phyloP scores from a whole-genome alignment of 192 early-diverging fungal genomes.

The Dissophora ornata region DNA sequence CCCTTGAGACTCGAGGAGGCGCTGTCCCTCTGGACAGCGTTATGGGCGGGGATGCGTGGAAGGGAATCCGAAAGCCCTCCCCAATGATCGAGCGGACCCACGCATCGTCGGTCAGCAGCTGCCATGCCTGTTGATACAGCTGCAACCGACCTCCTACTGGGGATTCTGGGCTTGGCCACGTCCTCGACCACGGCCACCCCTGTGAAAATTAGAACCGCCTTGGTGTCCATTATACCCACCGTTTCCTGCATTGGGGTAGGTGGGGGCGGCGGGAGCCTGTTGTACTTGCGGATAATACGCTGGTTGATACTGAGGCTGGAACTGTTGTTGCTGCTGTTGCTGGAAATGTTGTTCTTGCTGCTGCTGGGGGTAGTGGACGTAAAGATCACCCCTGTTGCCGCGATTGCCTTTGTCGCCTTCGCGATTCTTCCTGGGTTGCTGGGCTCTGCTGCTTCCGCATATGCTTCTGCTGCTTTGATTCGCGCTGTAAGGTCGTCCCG shows the following conservation, averaged over 20 bases:
- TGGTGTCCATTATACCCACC: neutral
- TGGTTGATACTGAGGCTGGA: slow-evolving; percentile 9
- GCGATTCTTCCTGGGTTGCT: no score
- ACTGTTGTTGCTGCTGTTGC: neutral
- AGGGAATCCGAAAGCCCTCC: slow-evolving; percentile 26
- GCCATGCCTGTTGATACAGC: neutral
- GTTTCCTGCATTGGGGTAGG: no score
- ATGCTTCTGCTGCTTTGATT: no score
- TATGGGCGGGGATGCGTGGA: neutral
- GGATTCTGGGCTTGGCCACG: neutral
- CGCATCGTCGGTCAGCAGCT: neutral
- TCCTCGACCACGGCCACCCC: neutral
- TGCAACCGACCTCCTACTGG: slow-evolving; percentile 16
- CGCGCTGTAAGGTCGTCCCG: no score
- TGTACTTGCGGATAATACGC: neutral
- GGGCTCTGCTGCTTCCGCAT: no score
- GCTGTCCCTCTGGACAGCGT: neutral
- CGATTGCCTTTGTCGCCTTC: neutral
- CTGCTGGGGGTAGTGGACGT: neutral
- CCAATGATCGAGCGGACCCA: slow-evolving; percentile 20
- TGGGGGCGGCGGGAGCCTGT: neutral
- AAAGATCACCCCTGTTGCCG: neutral
- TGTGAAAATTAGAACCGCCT: neutral
- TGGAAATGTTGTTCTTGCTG: neutral
- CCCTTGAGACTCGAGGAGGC: neutral